These are phyloP conservation scores for Carex scoparia DNA, from an alignment of 176 grass and related monocot genomes.

Conservation along the genomic window DNA sequence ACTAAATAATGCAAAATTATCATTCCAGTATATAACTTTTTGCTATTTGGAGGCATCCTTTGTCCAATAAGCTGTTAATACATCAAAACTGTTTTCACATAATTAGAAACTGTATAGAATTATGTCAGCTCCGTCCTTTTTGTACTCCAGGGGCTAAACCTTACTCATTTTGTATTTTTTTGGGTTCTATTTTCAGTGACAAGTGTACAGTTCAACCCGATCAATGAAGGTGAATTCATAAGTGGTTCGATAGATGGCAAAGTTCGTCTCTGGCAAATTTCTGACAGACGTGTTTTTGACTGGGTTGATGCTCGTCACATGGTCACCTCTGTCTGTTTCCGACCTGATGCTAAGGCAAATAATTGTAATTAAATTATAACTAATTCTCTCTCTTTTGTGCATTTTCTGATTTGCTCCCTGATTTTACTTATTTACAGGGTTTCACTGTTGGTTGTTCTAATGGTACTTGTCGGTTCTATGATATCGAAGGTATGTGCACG, in stretches of 20 bases:
- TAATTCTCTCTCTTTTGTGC: background rate
- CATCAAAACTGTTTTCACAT: too few relatives aligned
- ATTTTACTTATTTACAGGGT: slow-evolving; percentile 41
- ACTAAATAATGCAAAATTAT: background rate
- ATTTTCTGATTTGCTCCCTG: slow-evolving; percentile 12
- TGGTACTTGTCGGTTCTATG: slow-evolving; percentile 71
- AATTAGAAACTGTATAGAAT: background rate
- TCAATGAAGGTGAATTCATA: slow-evolving; percentile 68
- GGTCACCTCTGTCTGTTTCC: slow-evolving; percentile 68
- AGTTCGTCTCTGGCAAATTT: slow-evolving; percentile 76
- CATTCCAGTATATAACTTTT: background rate
- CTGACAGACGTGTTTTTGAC: slow-evolving; percentile 67
- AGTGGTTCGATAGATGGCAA: slow-evolving; percentile 90
- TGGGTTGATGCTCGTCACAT: slow-evolving; percentile 81
- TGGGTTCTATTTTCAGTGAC: slow-evolving; percentile 51
- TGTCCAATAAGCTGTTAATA: background rate
- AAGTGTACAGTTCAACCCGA: slow-evolving; percentile 80
- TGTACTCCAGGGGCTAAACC: background rate
- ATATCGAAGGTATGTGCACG: slow-evolving; percentile 43
- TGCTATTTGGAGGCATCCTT: background rate
- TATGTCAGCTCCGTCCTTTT: background rate
- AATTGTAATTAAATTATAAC: background rate
- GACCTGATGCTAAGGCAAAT: slow-evolving; percentile 72
- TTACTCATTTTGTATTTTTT: slow-evolving; percentile 12
- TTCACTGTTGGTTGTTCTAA: slow-evolving; percentile 69